Percentiles rank a stretch among this genome's conserved stretches.
phyloP scores from a whole-genome alignment of 768 basidiomycete species.

The Lenzites betulinus region DNA sequence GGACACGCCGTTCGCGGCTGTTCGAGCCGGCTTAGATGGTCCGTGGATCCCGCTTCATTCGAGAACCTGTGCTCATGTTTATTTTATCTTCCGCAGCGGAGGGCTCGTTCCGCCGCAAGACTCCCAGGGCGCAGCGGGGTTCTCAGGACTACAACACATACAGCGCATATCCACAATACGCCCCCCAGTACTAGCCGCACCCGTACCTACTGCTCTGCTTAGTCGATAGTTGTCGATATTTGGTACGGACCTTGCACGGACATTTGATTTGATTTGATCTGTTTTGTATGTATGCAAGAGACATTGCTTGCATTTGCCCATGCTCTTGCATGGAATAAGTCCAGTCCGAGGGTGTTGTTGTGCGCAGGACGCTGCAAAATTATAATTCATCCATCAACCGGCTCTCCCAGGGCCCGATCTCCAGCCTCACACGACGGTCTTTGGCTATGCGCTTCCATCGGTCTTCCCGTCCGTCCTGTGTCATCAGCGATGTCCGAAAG shows the following conservation, averaged over 20 bases:
- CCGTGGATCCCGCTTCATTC: constrained; percentile 21
- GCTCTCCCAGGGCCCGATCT: constrained; percentile 36
- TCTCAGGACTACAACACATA: constrained; percentile 23
- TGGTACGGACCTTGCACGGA: constrained; percentile 15
- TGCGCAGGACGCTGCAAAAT: not conserved
- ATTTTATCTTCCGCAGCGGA: constrained; percentile 37
- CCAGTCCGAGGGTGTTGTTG: not conserved
- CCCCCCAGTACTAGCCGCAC: constrained; percentile 7
- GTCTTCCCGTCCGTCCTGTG: constrained; percentile 25
- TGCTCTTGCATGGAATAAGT: not conserved
- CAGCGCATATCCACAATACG: constrained; percentile 6
- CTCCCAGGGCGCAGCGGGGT: constrained; percentile 35
- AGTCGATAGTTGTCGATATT: not conserved
- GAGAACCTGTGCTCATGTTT: not conserved
- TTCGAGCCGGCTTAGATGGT: constrained; percentile 32
- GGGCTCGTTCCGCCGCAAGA: constrained; percentile 46
- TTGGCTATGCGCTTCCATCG: constrained; percentile 33
- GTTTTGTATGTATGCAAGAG: constrained; percentile 6
- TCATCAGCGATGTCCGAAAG: constrained; percentile 21
- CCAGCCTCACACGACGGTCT: constrained; percentile 22
- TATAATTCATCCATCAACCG: constrained; percentile 18
- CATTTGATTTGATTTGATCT: not conserved
- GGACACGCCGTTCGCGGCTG: constrained; percentile 21
- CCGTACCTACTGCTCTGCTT: constrained; percentile 9
- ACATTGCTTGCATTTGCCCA: not conserved